These are phyloP conservation scores for Gossypium trilobum DNA, from an alignment of 441 rosid species.

Conservation along the genomic window DNA sequence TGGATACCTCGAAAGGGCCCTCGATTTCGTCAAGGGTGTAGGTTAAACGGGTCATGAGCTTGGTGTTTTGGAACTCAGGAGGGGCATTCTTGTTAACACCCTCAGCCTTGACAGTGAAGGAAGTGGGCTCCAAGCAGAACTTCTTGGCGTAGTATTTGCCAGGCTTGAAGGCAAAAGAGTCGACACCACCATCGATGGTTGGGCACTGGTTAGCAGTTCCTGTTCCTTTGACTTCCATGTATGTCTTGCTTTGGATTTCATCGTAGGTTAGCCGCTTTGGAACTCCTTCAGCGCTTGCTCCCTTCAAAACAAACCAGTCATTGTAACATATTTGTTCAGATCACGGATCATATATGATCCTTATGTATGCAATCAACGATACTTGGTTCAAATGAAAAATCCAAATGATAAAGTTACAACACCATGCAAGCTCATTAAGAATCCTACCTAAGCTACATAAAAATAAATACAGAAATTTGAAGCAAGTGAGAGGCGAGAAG, in stretches of 20 bases:
- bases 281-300: constrained; percentile 67
- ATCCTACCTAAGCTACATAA: too few species aligned
- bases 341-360: too few species aligned
- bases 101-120: constrained; percentile 80
- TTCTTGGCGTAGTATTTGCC: constrained; percentile 77
- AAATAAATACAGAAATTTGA: neutral
- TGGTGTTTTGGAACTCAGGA: constrained; percentile 66
- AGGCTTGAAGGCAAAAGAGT: constrained; percentile 54
- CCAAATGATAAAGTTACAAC: too few species aligned
- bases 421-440: too few species aligned
- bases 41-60: constrained; percentile 88
- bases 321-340: too few species aligned
- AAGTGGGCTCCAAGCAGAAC: constrained; percentile 71
- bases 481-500: neutral
- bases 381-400: too few species aligned
- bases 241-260: constrained; percentile 80
- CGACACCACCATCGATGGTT: constrained; percentile 56
- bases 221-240: constrained; percentile 74
- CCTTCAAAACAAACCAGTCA: constrained; percentile 26
- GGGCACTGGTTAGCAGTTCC: constrained; percentile 93
- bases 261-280: constrained; percentile 76
- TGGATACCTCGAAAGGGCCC: constrained; percentile 73
- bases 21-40: constrained; percentile 88
- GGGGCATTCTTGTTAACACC: constrained; percentile 57
- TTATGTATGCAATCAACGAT: too few species aligned